Conservation (phyloP, 768 basidiomycete genomes). For the Hericium coralloides region DNA sequence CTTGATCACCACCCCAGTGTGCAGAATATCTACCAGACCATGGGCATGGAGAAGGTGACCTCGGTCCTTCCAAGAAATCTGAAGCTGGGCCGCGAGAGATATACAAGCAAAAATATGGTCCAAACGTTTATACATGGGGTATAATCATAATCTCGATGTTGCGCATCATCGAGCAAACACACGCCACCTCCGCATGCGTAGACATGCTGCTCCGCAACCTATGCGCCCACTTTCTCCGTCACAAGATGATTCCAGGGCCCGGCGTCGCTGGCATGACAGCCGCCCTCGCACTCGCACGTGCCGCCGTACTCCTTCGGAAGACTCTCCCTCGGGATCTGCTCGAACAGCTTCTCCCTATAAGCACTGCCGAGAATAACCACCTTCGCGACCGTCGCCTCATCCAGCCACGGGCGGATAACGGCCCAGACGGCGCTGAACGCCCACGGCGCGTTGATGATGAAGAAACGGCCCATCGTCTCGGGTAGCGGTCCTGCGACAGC, state of each 20-base stretch:
- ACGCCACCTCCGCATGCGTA: neutral
- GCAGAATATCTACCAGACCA: too few relatives aligned
- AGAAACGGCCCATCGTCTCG: conserved; percentile 96
- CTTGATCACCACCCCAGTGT: too few relatives aligned
- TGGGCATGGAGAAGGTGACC: neutral
- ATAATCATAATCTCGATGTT: too few relatives aligned
- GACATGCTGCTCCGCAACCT: too few relatives aligned
- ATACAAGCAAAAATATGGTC: too few relatives aligned
- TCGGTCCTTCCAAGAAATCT: neutral
- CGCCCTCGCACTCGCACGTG: conserved; percentile 61
- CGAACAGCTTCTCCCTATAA: conserved; percentile 70
- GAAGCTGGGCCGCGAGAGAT: neutral
- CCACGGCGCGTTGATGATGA: conserved; percentile 97
- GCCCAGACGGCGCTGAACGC: conserved; percentile 84
- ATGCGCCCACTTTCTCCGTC: neutral
- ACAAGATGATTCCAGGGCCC: conserved; percentile 78
- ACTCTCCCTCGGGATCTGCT: conserved; percentile 81
- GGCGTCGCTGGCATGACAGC: conserved; percentile 82
- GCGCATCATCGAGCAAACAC: neutral
- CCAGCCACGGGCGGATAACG: conserved; percentile 88
- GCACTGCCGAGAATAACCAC: conserved; percentile 76
- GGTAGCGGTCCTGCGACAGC: conserved; percentile 88
- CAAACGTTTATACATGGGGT: too few relatives aligned
- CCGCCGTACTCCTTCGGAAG: conserved; percentile 85
- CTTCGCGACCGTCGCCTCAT: conserved; percentile 91